phyloP scores from a whole-genome alignment of 2,329 filamentous ascomycete genomes.

The Fusarium pseudoanthophilum region DNA sequence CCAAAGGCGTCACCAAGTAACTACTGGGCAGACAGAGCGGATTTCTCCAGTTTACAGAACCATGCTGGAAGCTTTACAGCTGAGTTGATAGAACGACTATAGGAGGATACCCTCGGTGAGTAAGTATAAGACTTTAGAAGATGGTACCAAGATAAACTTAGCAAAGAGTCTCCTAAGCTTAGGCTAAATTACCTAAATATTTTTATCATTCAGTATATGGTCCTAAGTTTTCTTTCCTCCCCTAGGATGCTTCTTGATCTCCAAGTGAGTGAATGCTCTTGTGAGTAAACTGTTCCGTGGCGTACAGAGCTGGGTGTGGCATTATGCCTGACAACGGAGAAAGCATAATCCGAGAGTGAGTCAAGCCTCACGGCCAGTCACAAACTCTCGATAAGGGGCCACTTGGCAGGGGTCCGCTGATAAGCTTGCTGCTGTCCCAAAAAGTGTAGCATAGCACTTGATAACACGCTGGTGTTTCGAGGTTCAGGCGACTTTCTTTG shows the following conservation, averaged over 20 bases:
- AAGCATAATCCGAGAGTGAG: constrained; percentile 19
- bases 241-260: neutral
- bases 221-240: neutral
- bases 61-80: neutral
- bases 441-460: constrained; percentile 40
- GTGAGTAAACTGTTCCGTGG: neutral
- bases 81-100: neutral
- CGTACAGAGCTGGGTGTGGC: neutral
- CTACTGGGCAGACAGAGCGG: neutral
- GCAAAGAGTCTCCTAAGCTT: neutral
- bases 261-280: neutral
- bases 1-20: neutral
- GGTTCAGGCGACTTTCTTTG: constrained; percentile 19
- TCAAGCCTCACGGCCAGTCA: constrained; percentile 39
- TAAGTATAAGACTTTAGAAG: neutral
- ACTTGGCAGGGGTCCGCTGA: constrained; percentile 27
- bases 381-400: constrained; percentile 32
- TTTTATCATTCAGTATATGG: neutral
- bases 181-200: neutral
- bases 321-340: neutral
- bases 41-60: neutral
- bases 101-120: neutral
- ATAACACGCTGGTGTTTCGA: constrained; percentile 52
- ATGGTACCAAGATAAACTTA: neutral
- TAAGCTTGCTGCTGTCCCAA: constrained; percentile 27